Percentiles rank a stretch among this genome's conserved stretches.
Conservation (phyloP, 345 rosid species). For the Turritis glabra region DNA sequence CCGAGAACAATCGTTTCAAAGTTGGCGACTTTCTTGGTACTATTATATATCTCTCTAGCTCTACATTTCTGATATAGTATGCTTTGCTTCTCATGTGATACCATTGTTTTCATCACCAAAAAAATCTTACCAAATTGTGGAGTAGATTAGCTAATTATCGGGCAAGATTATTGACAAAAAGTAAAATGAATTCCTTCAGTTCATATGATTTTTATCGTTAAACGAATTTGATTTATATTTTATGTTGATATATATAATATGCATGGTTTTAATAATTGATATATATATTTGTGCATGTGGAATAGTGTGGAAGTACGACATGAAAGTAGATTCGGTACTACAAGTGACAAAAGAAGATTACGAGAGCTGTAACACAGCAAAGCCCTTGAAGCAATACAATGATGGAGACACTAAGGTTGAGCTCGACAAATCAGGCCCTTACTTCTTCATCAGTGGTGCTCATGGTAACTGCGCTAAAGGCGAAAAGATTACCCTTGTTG, state of each 20-base stretch:
- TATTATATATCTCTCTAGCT: background rate
- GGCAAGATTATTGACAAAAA: background rate
- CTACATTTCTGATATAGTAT: conserved; percentile 1
- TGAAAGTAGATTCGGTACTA: conserved; percentile 52
- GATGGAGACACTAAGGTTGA: conserved; percentile 51
- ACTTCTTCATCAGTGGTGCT: conserved; percentile 66
- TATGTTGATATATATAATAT: no score
- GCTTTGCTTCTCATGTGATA: background rate
- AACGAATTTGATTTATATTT: no score
- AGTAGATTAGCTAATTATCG: background rate
- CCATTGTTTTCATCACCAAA: background rate
- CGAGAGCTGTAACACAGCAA: conserved; percentile 44
- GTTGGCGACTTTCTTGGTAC: conserved; percentile 52
- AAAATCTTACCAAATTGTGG: background rate
- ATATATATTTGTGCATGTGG: conserved; percentile 20
- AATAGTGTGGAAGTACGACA: conserved; percentile 51
- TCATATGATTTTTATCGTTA: no score
- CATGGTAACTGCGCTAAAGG: conserved; percentile 52
- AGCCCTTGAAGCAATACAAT: conserved; percentile 42
- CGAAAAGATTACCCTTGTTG: conserved; percentile 50
- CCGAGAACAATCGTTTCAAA: conserved; percentile 42
- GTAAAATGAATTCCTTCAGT: no score
- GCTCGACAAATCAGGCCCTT: conserved; percentile 47
- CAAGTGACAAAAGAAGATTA: conserved; percentile 54
- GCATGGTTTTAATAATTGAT: background rate